Conservation (phyloP, 2,329 filamentous ascomycete species). For the Ilyonectria robusta region DNA sequence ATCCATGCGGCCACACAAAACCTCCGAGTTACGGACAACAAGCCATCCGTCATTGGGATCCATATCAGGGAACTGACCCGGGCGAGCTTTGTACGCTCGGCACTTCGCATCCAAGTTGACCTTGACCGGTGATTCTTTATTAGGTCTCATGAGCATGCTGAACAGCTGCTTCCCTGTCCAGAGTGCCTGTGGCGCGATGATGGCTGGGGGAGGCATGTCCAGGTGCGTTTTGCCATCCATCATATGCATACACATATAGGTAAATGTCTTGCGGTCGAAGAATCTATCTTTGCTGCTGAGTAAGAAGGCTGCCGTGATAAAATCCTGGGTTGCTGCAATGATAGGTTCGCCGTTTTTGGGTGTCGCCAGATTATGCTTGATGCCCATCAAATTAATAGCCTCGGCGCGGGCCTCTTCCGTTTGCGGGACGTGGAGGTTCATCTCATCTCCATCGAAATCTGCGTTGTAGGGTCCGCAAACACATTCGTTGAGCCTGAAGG, state of each 20-base stretch:
- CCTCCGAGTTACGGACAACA: constrained; percentile 94
- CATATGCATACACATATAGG: constrained; percentile 95
- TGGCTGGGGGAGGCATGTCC: constrained; percentile 88
- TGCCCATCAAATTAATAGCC: constrained; percentile 96
- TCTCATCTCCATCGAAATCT: constrained; percentile 98
- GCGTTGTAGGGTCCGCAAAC: constrained; percentile 98
- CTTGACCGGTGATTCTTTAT: constrained; percentile 83
- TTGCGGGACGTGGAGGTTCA: constrained; percentile 98
- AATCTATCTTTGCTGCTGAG: constrained; percentile 94
- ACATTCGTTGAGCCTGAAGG: constrained; percentile 97
- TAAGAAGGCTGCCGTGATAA: constrained; percentile 95
- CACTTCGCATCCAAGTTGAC: constrained; percentile 96
- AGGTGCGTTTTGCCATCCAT: constrained; percentile 83
- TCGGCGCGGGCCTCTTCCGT: constrained; percentile 97
- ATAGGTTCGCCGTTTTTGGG: constrained; percentile 98
- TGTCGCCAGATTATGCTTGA: constrained; percentile 95
- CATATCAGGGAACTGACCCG: constrained; percentile 75
- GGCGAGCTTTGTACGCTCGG: constrained; percentile 79
- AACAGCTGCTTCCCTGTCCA: constrained; percentile 99
- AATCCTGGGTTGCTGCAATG: constrained; percentile 99
- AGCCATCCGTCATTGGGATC: constrained; percentile 92
- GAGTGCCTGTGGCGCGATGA: constrained; percentile 86
- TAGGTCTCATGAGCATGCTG: constrained; percentile 90
- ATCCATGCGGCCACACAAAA: constrained; percentile 98
- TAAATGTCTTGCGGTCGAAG: constrained; percentile 89